phyloP scores from a whole-genome alignment of 2,329 filamentous ascomycete genomes.

The Diaporthe citrichinensis region DNA sequence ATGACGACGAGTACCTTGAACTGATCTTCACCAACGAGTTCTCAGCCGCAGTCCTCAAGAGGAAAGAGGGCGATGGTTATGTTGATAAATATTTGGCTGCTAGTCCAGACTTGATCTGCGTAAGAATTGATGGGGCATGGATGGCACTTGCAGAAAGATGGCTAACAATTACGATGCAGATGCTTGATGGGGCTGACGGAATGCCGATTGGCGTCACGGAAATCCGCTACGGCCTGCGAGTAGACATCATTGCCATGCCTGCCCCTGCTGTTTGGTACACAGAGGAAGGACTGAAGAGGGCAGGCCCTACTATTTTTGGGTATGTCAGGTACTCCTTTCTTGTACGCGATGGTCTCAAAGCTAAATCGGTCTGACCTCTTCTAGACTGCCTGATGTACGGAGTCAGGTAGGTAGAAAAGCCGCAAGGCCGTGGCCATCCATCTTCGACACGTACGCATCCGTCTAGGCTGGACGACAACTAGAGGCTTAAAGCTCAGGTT shows the following conservation, averaged over 20 bases:
- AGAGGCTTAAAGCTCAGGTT: no score
- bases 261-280: slow-evolving; percentile 7
- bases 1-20: neutral
- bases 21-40: slow-evolving; percentile 16
- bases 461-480: no score
- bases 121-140: neutral
- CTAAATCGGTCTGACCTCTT: no score
- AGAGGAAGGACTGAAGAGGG: slow-evolving; percentile 3
- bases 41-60: neutral
- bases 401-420: neutral
- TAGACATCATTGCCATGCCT: slow-evolving; percentile 16
- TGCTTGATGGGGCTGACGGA: slow-evolving; percentile 20
- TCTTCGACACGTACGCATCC: no score
- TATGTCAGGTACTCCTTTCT: no score
- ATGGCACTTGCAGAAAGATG: accelerated
- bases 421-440: slow-evolving; percentile 7
- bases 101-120: slow-evolving; percentile 17
- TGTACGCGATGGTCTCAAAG: no score
- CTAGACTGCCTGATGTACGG: neutral
- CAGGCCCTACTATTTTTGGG: slow-evolving; percentile 17
- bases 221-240: neutral
- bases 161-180: neutral
- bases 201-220: slow-evolving; percentile 26
- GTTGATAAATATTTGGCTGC: neutral
- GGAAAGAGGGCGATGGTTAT: neutral